Evolutionary conservation across 2,329 filamentous ascomycete species (phyloP), one percentile per base, ranked within the genome.

Genomic region (Leptographium procerum): DNA sequence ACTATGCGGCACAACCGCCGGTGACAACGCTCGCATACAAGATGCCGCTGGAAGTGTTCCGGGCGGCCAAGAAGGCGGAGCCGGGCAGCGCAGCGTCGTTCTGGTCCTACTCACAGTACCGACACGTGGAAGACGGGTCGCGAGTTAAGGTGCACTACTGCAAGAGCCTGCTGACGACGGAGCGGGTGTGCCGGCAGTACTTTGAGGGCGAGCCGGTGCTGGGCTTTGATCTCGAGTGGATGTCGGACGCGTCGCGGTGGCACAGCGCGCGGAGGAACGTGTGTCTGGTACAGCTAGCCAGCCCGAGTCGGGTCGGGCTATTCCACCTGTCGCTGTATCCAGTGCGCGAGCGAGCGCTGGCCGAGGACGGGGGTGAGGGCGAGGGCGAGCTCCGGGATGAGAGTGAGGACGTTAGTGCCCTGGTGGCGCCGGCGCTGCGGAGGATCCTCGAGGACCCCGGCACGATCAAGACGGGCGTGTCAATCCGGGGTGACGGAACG

Each of bases 191-290:
- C 60, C 74, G 81, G 22, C 70, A 80, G 59, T 77, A 86, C 59
- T 96, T 96, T 64, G 67, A 84, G 45, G 64, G 79, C 29, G 83
- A 94, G 66, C 76, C 82, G 45, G 71, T 95, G 2, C 69, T 96
- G n/a, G 91, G 91, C 0, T 90, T 96, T 61, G 91, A 96, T 66
- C 78, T 96, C 61, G 92, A 96, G 73, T 96, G 92, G 91, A 77
- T 83, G 56, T 63, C 75, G 1, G 73, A 79, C 7, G 77, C 82
- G 0, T 73, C 67, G 7, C 75, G 69, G 24, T 65, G 63, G 9
- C 69, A 77, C 2, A 75, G 77, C 3, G 72, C 84, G 4, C 86
- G 87, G 63, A 75, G 79, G 56, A 89, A 91, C 61, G 81, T 95
- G 8, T 91, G 88, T 0, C 71, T 96, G 43, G 86, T 96, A 50